phyloP scores from a whole-genome alignment of 1,284 basidiomycete species.

The Moesziomyces sp. region DNA sequence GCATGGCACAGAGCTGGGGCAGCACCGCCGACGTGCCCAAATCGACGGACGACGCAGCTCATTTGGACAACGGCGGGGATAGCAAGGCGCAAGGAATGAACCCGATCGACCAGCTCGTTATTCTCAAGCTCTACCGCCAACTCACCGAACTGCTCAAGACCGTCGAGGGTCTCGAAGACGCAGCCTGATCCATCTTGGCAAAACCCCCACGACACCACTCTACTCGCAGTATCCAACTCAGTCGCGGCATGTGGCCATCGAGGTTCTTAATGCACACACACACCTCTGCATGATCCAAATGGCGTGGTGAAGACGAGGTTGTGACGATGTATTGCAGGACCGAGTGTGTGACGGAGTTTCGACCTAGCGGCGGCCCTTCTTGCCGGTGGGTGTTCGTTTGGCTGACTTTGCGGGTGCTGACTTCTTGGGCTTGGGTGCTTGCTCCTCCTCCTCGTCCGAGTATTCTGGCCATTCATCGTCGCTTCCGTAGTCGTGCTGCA shows the following conservation, averaged over 20 bases:
- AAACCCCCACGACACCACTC: not conserved
- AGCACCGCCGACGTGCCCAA: not conserved
- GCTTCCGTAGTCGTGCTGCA: conserved; percentile 44
- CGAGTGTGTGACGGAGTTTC: not conserved
- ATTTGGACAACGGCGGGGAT: not conserved
- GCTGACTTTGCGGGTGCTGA: not conserved
- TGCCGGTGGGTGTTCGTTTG: conserved; percentile 1
- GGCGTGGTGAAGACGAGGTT: not conserved
- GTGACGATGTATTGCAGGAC: not conserved
- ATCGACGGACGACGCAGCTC: not conserved
- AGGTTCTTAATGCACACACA: not conserved
- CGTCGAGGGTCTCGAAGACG: conserved; percentile 58
- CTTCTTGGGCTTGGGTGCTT: conserved; percentile 13
- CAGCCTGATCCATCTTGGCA: conserved; percentile 4
- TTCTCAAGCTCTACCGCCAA: conserved; percentile 60
- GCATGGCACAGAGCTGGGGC: conserved; percentile 42
- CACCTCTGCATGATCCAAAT: not conserved
- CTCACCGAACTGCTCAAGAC: conserved; percentile 60
- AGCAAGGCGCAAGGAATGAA: conserved; percentile 34
- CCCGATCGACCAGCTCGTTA: conserved; percentile 64
- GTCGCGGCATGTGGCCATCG: not conserved
- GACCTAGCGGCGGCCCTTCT: conserved; percentile 23
- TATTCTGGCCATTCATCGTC: conserved; percentile 43
- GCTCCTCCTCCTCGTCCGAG: conserved; percentile 17
- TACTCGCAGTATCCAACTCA: not conserved